phyloP scores from a whole-genome alignment of 768 basidiomycete genomes.

The Cystoderma amianthinum region DNA sequence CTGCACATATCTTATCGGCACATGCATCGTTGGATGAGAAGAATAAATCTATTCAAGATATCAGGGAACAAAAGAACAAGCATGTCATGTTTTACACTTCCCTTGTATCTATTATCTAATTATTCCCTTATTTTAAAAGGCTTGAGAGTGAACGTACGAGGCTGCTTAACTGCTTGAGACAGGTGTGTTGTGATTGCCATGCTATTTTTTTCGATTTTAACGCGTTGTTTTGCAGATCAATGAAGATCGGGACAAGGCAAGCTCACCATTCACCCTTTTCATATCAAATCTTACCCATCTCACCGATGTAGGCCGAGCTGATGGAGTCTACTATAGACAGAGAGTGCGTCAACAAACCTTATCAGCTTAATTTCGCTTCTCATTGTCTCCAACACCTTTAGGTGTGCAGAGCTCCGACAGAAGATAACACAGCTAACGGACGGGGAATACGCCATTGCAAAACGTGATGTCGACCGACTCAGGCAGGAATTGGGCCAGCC shows the following conservation, averaged over 20 bases:
- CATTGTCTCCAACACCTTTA: slow-evolving; percentile 14
- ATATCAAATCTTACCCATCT: not conserved
- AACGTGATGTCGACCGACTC: slow-evolving; percentile 70
- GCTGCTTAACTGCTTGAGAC: slow-evolving; percentile 58
- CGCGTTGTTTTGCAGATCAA: slow-evolving; percentile 45
- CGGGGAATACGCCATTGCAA: slow-evolving; percentile 69
- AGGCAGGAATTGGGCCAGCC: slow-evolving; percentile 72
- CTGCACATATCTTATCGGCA: slow-evolving; percentile 80
- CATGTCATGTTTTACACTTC: slow-evolving; percentile 20
- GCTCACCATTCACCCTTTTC: slow-evolving; percentile 6
- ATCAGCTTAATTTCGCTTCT: slow-evolving; percentile 3
- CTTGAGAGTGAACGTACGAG: slow-evolving; percentile 72
- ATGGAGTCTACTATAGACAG: slow-evolving; percentile 58
- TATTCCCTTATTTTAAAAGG: too few relatives aligned
- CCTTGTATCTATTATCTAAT: not conserved
- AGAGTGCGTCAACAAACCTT: slow-evolving; percentile 42
- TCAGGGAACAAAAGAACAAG: slow-evolving; percentile 84
- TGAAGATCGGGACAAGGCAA: slow-evolving; percentile 71
- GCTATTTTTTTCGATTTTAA: too few relatives aligned
- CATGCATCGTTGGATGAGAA: slow-evolving; percentile 77
- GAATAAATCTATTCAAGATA: slow-evolving; percentile 70
- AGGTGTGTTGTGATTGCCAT: slow-evolving; percentile 31
- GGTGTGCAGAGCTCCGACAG: slow-evolving; percentile 57
- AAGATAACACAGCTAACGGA: slow-evolving; percentile 67
- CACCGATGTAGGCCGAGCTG: slow-evolving; percentile 46